Percentiles rank a stretch among this genome's conserved stretches.
Evolutionary conservation across 768 basidiomycete species (phyloP).

Genomic region (Tylopilus rubrobrunneus): DNA sequence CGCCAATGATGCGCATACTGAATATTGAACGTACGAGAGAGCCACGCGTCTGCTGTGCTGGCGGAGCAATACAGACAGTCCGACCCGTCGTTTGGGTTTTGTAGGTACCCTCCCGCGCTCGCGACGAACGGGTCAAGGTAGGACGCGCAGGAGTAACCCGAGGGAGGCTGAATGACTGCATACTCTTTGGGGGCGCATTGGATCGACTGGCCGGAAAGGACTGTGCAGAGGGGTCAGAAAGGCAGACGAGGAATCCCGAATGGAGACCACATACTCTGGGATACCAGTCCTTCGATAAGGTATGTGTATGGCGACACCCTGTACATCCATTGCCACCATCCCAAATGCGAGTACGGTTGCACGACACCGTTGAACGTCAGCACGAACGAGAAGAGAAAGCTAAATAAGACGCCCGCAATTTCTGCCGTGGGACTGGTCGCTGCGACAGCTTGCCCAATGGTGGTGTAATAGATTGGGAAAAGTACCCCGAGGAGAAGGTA

Average conservation of each 20-base stretch:
- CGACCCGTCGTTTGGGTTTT: slow-evolving; percentile 35
- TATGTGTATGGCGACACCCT: slow-evolving; percentile 52
- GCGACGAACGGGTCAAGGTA: slow-evolving; percentile 44
- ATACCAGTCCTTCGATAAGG: slow-evolving; percentile 46
- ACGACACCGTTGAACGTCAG: slow-evolving; percentile 68
- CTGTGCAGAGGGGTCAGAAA: slow-evolving; percentile 15
- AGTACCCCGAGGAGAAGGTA: slow-evolving; percentile 48
- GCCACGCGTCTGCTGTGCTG: slow-evolving; percentile 54
- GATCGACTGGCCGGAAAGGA: slow-evolving; percentile 46
- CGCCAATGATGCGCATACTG: slow-evolving; percentile 50
- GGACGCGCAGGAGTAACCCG: slow-evolving; percentile 42
- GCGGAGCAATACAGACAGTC: slow-evolving; percentile 54
- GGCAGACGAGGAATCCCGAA: too few relatives aligned
- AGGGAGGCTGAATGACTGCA: slow-evolving; percentile 47
- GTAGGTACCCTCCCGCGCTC: slow-evolving; percentile 45
- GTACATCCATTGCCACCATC: slow-evolving; percentile 76
- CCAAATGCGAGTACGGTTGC: slow-evolving; percentile 57
- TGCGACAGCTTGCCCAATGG: slow-evolving; percentile 57
- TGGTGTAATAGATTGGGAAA: slow-evolving; percentile 60
- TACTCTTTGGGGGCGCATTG: slow-evolving; percentile 60
- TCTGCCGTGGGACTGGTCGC: slow-evolving; percentile 58
- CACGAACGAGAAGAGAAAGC: slow-evolving; percentile 58
- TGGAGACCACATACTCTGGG: slow-evolving; percentile 38
- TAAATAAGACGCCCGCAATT: slow-evolving; percentile 56
- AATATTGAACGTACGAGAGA: slow-evolving; percentile 49